phyloP scores from a whole-genome alignment of 768 basidiomycete species.

The Leccinum uliginosum region DNA sequence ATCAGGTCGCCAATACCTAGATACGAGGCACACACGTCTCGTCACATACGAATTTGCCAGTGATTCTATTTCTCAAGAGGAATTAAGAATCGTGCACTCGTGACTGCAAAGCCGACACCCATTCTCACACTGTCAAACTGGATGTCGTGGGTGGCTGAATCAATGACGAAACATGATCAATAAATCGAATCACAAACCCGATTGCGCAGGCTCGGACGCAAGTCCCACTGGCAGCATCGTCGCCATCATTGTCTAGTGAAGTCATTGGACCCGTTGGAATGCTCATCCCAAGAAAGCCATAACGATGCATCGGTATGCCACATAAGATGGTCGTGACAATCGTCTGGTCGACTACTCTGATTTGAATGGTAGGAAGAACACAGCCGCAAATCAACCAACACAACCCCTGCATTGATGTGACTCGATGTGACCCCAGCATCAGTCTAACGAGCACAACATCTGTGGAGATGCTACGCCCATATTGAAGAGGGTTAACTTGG shows the following conservation, averaged over 20 bases:
- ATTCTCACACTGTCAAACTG: conserved; percentile 29
- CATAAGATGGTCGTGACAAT: conserved; percentile 31
- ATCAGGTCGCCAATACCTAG: conserved; percentile 23
- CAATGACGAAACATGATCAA: background rate
- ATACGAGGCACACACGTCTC: too few species aligned
- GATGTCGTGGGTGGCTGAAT: background rate
- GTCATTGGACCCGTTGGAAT: too few species aligned
- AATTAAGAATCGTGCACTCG: conserved; percentile 25
- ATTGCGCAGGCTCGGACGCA: conserved; percentile 45
- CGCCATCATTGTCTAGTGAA: conserved; percentile 32
- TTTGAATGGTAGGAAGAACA: conserved; percentile 31
- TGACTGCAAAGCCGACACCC: conserved; percentile 45
- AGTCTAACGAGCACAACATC: background rate
- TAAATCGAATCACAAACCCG: conserved; percentile 30
- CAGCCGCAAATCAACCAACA: conserved; percentile 45
- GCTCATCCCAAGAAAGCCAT: conserved; percentile 44
- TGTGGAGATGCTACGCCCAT: conserved; percentile 43
- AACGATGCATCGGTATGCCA: conserved; percentile 40
- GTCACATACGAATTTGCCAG: background rate
- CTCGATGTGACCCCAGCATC: background rate
- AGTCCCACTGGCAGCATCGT: conserved; percentile 38
- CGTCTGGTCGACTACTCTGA: conserved; percentile 42
- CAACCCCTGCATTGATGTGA: conserved; percentile 46
- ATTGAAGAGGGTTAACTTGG: conserved; percentile 49
- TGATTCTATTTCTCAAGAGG: background rate